Percentiles rank a stretch among this genome's conserved stretches.
phyloP scores from a whole-genome alignment of 495 filamentous ascomycete species.

The Jackrogersella multiformis region DNA sequence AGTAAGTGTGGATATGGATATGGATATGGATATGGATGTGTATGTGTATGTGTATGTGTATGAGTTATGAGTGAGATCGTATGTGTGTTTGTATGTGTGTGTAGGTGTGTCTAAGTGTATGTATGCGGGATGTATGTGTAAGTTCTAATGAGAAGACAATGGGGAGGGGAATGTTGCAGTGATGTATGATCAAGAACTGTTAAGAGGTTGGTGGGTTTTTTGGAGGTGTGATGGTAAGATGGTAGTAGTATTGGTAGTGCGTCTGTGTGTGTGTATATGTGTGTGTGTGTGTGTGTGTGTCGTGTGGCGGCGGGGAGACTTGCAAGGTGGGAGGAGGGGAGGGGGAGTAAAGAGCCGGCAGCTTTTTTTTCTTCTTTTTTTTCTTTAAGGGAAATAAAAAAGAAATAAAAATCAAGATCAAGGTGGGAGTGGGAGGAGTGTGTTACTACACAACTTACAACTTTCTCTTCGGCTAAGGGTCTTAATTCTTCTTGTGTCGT shows the following conservation, averaged over 20 bases:
- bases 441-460: conserved; percentile 44
- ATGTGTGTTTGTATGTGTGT: too few species aligned
- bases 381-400: conserved; percentile 5
- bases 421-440: conserved; percentile 32
- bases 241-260: conserved; percentile 36
- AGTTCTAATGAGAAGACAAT: conserved; percentile 41
- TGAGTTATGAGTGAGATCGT: conserved; percentile 16
- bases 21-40: conserved; percentile 27
- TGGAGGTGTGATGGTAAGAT: conserved; percentile 43
- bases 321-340: conserved; percentile 32
- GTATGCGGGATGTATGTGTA: conserved; percentile 29
- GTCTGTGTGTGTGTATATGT: conserved; percentile 38
- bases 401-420: conserved; percentile 18
- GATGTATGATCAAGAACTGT: conserved; percentile 27
- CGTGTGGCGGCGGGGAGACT: conserved; percentile 51
- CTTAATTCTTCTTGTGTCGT: conserved; percentile 25
- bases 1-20: conserved; percentile 15
- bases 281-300: conserved; percentile 41
- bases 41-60: conserved; percentile 17
- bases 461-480: conserved; percentile 42
- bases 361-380: conserved; percentile 14
- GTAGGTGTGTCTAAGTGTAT: too few species aligned
- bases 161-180: conserved; percentile 44
- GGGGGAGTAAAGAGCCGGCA: conserved; percentile 35
- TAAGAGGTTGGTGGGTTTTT: conserved; percentile 41